These are phyloP conservation scores for Alternaria longipes DNA, from an alignment of 2,329 filamentous ascomycete species.

Conservation along the genomic window DNA sequence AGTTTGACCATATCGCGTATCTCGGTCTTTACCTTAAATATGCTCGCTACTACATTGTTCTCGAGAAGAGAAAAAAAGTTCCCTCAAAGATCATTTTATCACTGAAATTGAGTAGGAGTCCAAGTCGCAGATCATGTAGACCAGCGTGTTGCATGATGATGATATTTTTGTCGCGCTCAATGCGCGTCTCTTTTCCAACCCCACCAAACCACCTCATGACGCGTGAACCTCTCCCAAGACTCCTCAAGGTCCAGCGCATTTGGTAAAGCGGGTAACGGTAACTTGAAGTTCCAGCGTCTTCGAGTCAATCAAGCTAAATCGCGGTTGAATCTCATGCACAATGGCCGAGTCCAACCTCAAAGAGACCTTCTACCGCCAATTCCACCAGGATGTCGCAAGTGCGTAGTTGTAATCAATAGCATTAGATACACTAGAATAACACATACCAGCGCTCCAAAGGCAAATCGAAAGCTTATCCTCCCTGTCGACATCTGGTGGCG, in stretches of 20 bases:
- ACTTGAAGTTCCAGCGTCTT: too few relatives aligned
- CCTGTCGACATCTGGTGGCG: constrained; percentile 71
- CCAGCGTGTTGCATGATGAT: constrained; percentile 1
- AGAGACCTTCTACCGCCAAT: constrained; percentile 85
- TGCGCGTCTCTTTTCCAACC: constrained; percentile 5
- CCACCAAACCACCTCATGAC: constrained; percentile 5
- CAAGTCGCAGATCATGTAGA: not conserved
- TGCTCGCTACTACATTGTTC: not conserved
- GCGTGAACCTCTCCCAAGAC: not conserved
- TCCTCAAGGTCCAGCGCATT: not conserved
- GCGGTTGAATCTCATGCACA: not conserved
- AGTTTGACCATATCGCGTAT: constrained; percentile 8
- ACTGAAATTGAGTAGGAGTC: not conserved
- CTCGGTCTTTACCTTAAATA: not conserved
- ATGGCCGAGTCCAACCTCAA: constrained; percentile 61
- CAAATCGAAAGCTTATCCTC: constrained; percentile 75
- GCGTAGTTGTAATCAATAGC: constrained; percentile 27
- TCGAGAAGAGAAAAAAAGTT: not conserved
- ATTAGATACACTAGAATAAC: constrained; percentile 12
- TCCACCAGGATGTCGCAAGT: constrained; percentile 79
- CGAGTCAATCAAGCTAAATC: too few relatives aligned
- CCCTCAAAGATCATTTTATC: not conserved
- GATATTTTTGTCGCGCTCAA: not conserved
- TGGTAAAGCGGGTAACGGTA: not conserved
- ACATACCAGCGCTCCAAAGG: constrained; percentile 74